Conservation (phyloP, 2,329 filamentous ascomycete genomes). For the Exophiala xenobiotica region DNA sequence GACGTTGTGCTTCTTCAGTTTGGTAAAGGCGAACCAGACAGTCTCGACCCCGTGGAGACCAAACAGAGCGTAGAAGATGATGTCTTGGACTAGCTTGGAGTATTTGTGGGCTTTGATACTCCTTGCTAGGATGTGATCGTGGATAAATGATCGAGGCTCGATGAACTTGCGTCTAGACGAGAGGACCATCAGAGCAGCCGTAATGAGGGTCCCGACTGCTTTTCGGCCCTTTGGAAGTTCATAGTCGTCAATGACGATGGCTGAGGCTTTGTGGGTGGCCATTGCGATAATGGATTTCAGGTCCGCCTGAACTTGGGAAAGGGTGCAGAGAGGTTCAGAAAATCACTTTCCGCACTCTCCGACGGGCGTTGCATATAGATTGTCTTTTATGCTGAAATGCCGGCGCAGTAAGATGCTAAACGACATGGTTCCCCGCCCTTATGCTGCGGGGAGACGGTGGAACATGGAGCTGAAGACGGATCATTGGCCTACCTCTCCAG, state of each 20-base stretch:
- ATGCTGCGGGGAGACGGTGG: conserved; percentile 10
- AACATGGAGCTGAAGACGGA: conserved; percentile 1
- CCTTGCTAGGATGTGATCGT: conserved; percentile 22
- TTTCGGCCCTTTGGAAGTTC: conserved; percentile 16
- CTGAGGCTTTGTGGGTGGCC: conserved; percentile 23
- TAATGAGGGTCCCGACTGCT: conserved; percentile 12
- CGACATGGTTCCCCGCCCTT: conserved; percentile 18
- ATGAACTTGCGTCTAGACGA: conserved; percentile 24
- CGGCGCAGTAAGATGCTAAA: conserved; percentile 2
- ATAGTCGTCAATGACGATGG: conserved; percentile 25
- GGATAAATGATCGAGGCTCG: conserved; percentile 22
- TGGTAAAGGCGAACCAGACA: conserved; percentile 16
- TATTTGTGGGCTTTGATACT: conserved; percentile 13
- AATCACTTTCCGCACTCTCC: conserved; percentile 3
- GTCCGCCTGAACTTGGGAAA: not conserved
- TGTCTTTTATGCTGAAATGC: conserved; percentile 4
- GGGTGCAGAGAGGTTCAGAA: conserved; percentile 5
- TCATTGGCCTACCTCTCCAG: conserved; percentile 5
- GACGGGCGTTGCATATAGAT: not conserved
- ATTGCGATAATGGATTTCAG: conserved; percentile 7
- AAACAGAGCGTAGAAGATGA: conserved; percentile 21
- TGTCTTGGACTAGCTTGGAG: conserved; percentile 20
- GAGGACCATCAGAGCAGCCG: conserved; percentile 16
- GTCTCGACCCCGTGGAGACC: conserved; percentile 16
- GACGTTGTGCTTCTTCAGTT: conserved; percentile 23